phyloP scores from a whole-genome alignment of 768 basidiomycete species.

The Termitomyces sp. region DNA sequence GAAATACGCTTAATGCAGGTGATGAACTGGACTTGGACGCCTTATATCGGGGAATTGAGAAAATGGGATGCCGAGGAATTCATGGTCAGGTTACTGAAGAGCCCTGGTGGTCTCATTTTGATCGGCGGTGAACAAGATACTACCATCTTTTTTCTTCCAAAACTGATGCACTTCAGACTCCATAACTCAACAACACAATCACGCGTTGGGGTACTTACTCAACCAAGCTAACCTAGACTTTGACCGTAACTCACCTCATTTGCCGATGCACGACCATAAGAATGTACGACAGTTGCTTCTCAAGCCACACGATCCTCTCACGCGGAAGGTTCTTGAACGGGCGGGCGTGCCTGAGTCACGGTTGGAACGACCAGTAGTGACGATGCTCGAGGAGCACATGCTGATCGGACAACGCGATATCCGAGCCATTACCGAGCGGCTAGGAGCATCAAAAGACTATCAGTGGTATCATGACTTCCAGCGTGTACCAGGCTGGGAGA shows the following conservation, averaged over 20 bases:
- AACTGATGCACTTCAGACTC: slow-evolving; percentile 13
- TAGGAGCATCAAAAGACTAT: slow-evolving; percentile 19
- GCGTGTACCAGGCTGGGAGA: slow-evolving; percentile 22
- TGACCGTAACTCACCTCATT: slow-evolving; percentile 16
- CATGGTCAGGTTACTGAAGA: slow-evolving; percentile 22
- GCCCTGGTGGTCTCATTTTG: slow-evolving; percentile 24
- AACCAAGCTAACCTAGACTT: slow-evolving; percentile 20
- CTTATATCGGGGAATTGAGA: slow-evolving; percentile 17
- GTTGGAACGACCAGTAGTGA: slow-evolving; percentile 22
- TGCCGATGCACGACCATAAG: slow-evolving; percentile 18
- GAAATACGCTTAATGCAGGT: slow-evolving; percentile 23
- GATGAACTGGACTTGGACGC: slow-evolving; percentile 27
- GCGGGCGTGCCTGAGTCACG: slow-evolving; percentile 24
- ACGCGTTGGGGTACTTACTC: slow-evolving; percentile 20
- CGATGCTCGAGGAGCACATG: slow-evolving; percentile 26
- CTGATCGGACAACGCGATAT: slow-evolving; percentile 22
- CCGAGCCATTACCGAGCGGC: slow-evolving; percentile 19
- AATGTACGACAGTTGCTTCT: slow-evolving; percentile 22
- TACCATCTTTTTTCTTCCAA: neutral
- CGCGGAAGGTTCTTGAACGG: slow-evolving; percentile 16
- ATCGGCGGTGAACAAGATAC: slow-evolving; percentile 19
- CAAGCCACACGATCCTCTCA: slow-evolving; percentile 18
- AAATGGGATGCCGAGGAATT: slow-evolving; percentile 26
- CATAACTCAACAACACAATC: slow-evolving; percentile 20
- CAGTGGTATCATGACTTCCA: slow-evolving; percentile 23